phyloP scores from a whole-genome alignment of 306 rosid species.

The Senna siamea region DNA sequence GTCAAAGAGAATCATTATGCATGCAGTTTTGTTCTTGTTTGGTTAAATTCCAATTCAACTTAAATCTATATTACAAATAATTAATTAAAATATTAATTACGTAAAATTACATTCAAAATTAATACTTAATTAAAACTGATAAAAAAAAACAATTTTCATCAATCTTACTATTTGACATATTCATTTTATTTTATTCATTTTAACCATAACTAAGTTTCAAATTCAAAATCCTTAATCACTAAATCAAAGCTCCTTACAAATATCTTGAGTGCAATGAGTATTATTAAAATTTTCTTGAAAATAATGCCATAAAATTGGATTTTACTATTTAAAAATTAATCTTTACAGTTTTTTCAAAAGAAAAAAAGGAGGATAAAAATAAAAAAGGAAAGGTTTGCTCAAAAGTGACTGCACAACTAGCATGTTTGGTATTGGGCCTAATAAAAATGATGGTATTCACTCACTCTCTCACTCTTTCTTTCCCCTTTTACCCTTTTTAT shows the following conservation, averaged over 20 bases:
- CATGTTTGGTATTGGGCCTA: slow-evolving; percentile 58
- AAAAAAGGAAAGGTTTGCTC: slow-evolving; percentile 44
- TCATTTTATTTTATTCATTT: too few relatives aligned
- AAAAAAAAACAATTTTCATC: too few relatives aligned
- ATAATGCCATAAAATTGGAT: not conserved
- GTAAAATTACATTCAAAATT: too few relatives aligned
- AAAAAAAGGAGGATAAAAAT: slow-evolving; percentile 1
- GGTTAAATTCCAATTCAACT: slow-evolving; percentile 3
- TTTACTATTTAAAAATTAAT: too few relatives aligned
- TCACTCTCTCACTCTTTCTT: too few relatives aligned
- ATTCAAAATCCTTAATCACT: too few relatives aligned
- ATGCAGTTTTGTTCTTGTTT: not conserved
- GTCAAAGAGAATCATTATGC: not conserved
- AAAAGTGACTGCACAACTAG: slow-evolving; percentile 75
- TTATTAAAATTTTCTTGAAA: not conserved
- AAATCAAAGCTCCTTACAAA: too few relatives aligned
- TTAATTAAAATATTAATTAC: too few relatives aligned
- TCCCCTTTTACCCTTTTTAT: slow-evolving; percentile 9
- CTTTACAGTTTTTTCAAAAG: not conserved
- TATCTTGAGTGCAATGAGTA: not conserved
- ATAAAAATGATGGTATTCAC: slow-evolving; percentile 60
- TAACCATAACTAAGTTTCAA: too few relatives aligned
- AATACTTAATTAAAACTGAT: too few relatives aligned
- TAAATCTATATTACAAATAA: too few relatives aligned
- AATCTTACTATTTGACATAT: too few relatives aligned